Conservation (phyloP, 768 basidiomycete species). For the Termitomyces sp. region DNA sequence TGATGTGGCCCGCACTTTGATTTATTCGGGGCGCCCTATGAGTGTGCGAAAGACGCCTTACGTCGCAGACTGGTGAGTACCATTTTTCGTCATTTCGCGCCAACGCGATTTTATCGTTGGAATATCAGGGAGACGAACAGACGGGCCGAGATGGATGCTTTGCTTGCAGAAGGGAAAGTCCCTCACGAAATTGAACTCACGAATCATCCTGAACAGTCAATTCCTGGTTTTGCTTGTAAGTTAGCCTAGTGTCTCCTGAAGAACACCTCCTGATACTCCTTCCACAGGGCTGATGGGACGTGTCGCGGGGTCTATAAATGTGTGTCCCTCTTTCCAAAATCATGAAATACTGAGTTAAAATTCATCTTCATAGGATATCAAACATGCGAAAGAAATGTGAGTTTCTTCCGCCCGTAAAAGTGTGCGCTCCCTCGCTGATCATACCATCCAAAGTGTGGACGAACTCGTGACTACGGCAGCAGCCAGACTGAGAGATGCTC, state of each 20-base stretch:
- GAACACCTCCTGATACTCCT: not conserved
- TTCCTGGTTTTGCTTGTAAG: conserved; percentile 58
- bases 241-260: not conserved
- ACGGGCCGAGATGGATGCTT: conserved; percentile 48
- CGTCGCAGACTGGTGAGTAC: conserved; percentile 60
- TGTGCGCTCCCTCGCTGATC: conserved; percentile 2
- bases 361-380: conserved; percentile 50
- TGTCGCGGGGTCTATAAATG: conserved; percentile 66
- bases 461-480: conserved; percentile 74
- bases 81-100: not conserved
- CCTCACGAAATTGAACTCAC: conserved; percentile 74
- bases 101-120: not conserved
- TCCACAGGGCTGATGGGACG: conserved; percentile 72
- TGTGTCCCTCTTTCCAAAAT: conserved; percentile 18
- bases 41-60: conserved; percentile 80
- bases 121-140: conserved; percentile 53
- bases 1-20: conserved; percentile 63
- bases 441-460: conserved; percentile 51
- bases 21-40: conserved; percentile 79
- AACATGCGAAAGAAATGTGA: conserved; percentile 82
- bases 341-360: conserved; percentile 4
- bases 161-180: conserved; percentile 61
- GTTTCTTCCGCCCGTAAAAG: conserved; percentile 16
- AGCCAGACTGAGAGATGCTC: conserved; percentile 42
- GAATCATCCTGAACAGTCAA: conserved; percentile 59